Conservation (phyloP, 1,139 yeast species). For the Zygosaccharomyces sapae region DNA sequence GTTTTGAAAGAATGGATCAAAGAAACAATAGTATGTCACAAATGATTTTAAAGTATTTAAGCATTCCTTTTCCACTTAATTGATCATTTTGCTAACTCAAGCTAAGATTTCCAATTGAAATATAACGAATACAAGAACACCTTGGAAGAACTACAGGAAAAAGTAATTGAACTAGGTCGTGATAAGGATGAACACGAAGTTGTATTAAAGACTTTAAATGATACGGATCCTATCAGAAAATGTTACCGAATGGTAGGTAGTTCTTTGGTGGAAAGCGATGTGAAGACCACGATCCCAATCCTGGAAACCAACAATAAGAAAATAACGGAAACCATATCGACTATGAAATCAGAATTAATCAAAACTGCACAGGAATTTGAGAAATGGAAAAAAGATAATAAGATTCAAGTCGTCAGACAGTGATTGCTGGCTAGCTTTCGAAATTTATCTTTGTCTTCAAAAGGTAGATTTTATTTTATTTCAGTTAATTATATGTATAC, state of each 20-base stretch:
- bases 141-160: conserved; percentile 53
- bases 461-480: background rate
- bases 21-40: conserved; percentile 17
- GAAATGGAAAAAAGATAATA: conserved; percentile 61
- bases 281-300: conserved; percentile 68
- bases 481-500: conserved; percentile 1
- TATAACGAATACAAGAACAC: conserved; percentile 61
- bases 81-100: conserved; percentile 7
- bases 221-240: conserved; percentile 52
- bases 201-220: conserved; percentile 53
- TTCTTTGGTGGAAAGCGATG: conserved; percentile 77
- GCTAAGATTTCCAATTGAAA: conserved; percentile 49
- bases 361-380: conserved; percentile 54
- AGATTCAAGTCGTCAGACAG: conserved; percentile 56
- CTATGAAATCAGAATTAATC: conserved; percentile 45
- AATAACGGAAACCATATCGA: conserved; percentile 42
- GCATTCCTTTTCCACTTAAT: background rate
- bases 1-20: conserved; percentile 15
- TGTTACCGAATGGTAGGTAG: conserved; percentile 96
- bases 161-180: conserved; percentile 48
- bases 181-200: conserved; percentile 51
- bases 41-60: background rate
- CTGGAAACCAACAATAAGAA: conserved; percentile 55
- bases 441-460: conserved; percentile 3
- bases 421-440: conserved; percentile 13